phyloP scores from a whole-genome alignment of 257 asterid genomes.

The Solanum ossicruentum region DNA sequence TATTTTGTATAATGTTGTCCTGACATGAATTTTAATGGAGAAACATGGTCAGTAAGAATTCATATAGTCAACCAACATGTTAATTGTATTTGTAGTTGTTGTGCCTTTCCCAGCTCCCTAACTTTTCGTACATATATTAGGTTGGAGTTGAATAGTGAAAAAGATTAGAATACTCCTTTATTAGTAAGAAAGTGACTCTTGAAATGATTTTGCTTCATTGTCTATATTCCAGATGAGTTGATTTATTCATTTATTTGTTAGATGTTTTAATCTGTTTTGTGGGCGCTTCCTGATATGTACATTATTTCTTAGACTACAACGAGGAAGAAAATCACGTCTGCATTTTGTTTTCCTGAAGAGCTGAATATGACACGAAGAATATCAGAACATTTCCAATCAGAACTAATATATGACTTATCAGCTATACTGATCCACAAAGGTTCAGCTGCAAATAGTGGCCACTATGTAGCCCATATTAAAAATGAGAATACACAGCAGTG shows the following conservation, averaged over 20 bases:
- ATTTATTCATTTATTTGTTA: not conserved
- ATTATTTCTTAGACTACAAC: constrained; percentile 64
- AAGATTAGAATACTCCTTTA: not conserved
- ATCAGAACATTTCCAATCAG: constrained; percentile 44
- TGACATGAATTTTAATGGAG: not conserved
- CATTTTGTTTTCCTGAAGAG: constrained; percentile 73
- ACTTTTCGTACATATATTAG: not conserved
- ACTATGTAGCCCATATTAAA: constrained; percentile 84
- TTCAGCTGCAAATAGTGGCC: constrained; percentile 93
- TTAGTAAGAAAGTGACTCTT: not conserved
- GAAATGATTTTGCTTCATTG: not conserved
- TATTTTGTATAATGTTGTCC: not conserved
- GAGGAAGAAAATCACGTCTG: constrained; percentile 87
- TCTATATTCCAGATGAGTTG: not conserved
- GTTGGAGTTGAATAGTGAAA: not conserved
- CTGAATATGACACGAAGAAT: constrained; percentile 65
- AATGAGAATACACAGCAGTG: constrained; percentile 72
- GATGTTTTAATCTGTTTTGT: not conserved
- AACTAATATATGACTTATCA: constrained; percentile 69
- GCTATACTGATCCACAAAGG: constrained; percentile 99
- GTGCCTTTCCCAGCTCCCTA: not conserved
- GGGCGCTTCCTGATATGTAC: constrained; percentile 8
- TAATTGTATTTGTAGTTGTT: not conserved
- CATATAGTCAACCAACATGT: not conserved
- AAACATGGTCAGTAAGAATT: not conserved